Conservation (phyloP, 305 asterid species). For the Fraxinus paxiana region DNA sequence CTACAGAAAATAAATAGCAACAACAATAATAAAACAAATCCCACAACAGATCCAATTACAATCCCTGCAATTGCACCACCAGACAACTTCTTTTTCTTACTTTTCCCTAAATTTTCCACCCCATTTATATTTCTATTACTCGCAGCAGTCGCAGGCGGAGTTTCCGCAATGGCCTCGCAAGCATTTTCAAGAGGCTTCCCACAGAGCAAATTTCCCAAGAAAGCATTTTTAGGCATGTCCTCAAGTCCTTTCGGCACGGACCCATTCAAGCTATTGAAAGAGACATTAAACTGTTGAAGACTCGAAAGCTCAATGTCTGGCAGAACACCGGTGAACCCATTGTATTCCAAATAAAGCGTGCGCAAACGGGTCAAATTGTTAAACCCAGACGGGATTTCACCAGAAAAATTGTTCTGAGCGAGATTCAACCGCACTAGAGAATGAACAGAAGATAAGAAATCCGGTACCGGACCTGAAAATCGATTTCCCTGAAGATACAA, state of each 20-base stretch:
- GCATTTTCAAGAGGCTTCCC: slow-evolving; percentile 9
- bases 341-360: slow-evolving; percentile 60
- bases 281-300: slow-evolving; percentile 69
- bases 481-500: slow-evolving; percentile 76
- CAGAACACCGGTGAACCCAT: slow-evolving; percentile 54
- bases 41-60: slow-evolving; percentile 76
- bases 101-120: slow-evolving; percentile 7
- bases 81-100: slow-evolving; percentile 45
- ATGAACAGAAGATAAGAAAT: slow-evolving; percentile 35
- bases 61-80: slow-evolving; percentile 89
- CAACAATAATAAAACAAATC: slow-evolving; percentile 47
- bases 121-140: slow-evolving; percentile 24
- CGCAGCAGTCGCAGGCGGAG: slow-evolving; percentile 14
- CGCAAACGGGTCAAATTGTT: slow-evolving; percentile 68
- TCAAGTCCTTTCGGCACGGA: slow-evolving; percentile 65
- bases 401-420: neutral
- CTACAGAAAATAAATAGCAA: slow-evolving; percentile 58
- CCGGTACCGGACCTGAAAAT: slow-evolving; percentile 53
- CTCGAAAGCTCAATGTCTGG: slow-evolving; percentile 53
- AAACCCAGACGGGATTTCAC: slow-evolving; percentile 31
- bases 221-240: slow-evolving; percentile 15
- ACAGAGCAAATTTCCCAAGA: slow-evolving; percentile 15
- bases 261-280: slow-evolving; percentile 68
- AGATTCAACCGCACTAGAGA: slow-evolving; percentile 16
- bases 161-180: neutral